Conservation (phyloP, 2,329 filamentous ascomycete genomes). For the Hypoxylon sp. region DNA sequence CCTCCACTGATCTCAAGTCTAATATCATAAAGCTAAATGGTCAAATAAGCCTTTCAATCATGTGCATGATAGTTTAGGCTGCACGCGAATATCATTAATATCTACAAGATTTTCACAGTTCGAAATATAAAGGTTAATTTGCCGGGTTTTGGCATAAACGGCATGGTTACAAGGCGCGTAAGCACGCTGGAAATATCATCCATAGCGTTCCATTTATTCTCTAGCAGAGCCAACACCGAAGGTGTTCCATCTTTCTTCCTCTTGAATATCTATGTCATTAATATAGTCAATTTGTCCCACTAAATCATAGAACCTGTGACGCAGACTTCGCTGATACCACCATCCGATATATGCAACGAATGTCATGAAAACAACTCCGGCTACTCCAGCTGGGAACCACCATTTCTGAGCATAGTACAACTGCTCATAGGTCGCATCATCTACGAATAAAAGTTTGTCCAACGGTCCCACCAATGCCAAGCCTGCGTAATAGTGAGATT, state of each 20-base stretch:
- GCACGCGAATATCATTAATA: too few species aligned
- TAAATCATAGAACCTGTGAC: slow-evolving; percentile 24
- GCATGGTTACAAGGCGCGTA: too few species aligned
- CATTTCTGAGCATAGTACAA: slow-evolving; percentile 28
- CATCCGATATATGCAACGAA: slow-evolving; percentile 29
- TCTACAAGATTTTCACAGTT: too few species aligned
- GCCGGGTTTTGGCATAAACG: too few species aligned
- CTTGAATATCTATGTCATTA: neutral
- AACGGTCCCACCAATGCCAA: slow-evolving; percentile 25
- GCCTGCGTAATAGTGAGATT: slow-evolving; percentile 8
- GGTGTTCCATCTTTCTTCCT: neutral
- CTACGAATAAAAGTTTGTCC: slow-evolving; percentile 26
- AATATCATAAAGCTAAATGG: too few species aligned
- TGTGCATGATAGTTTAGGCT: too few species aligned
- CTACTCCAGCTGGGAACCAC: slow-evolving; percentile 32
- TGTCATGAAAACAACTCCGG: slow-evolving; percentile 21
- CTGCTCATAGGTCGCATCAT: slow-evolving; percentile 30
- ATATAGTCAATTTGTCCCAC: slow-evolving; percentile 24
- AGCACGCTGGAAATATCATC: too few species aligned
- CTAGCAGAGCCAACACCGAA: neutral
- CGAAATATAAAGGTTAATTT: too few species aligned
- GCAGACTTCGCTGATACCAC: slow-evolving; percentile 35
- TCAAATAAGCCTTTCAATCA: too few species aligned
- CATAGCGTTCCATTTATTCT: neutral
- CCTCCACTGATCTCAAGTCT: too few species aligned